phyloP scores from a whole-genome alignment of 2,329 filamentous ascomycete species.

The Aureobasidium zeae region DNA sequence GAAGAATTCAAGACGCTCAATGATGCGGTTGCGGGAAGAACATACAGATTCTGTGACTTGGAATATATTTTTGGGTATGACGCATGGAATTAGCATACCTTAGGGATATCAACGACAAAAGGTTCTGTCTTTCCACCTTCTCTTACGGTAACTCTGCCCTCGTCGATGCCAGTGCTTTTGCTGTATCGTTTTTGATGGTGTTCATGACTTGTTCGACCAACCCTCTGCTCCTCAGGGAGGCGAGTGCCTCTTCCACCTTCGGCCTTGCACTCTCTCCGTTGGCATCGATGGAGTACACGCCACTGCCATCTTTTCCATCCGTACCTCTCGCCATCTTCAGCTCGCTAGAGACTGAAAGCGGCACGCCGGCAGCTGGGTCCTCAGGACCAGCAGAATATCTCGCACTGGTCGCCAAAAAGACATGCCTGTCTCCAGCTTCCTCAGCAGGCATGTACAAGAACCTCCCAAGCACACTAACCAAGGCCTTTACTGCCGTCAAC shows the following conservation, averaged over 20 bases:
- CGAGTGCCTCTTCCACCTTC: conserved; percentile 25
- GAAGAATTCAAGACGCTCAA: too few relatives aligned
- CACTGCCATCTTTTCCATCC: conserved; percentile 26
- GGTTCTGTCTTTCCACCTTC: too few relatives aligned
- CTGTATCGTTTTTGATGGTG: conserved; percentile 21
- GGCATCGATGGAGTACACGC: conserved; percentile 27
- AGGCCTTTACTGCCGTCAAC: conserved; percentile 16
- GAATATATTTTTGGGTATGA: too few relatives aligned
- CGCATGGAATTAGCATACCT: too few relatives aligned
- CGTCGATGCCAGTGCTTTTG: conserved; percentile 16
- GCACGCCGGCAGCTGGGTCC: conserved; percentile 18
- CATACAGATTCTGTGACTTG: too few relatives aligned
- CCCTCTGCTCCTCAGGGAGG: conserved; percentile 26
- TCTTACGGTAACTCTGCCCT: too few relatives aligned
- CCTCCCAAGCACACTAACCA: conserved; percentile 18
- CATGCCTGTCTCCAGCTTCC: conserved; percentile 30
- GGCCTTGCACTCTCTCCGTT: conserved; percentile 23
- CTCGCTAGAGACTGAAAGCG: conserved; percentile 16
- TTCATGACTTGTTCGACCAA: conserved; percentile 28
- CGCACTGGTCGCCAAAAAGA: conserved; percentile 30
- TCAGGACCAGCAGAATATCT: conserved; percentile 23
- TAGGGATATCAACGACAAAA: too few relatives aligned
- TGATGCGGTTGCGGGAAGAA: too few relatives aligned
- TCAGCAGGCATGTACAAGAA: conserved; percentile 21
- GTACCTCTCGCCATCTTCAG: conserved; percentile 19